Percentiles rank a stretch among this genome's conserved stretches.
Conservation (phyloP, 2,329 filamentous ascomycete genomes). For the Neoarthrinium moseri region DNA sequence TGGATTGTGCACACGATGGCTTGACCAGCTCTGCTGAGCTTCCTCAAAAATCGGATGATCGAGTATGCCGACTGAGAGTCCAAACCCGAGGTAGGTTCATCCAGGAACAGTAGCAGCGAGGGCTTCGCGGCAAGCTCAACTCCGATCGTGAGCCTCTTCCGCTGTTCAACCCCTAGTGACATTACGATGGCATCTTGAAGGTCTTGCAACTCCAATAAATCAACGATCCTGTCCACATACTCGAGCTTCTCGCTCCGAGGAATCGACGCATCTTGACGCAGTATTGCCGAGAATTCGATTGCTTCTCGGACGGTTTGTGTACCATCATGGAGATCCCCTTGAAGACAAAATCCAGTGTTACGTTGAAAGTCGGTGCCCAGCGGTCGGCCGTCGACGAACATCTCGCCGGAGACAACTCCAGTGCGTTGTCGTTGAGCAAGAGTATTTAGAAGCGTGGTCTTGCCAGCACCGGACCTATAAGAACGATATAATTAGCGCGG, state of each 20-base stretch:
- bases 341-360: conserved; percentile 69
- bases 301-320: conserved; percentile 67
- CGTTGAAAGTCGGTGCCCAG: conserved; percentile 76
- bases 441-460: conserved; percentile 36
- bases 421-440: conserved; percentile 35
- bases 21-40: conserved; percentile 60
- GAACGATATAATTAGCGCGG: too few species aligned
- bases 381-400: conserved; percentile 71
- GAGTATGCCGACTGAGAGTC: conserved; percentile 59
- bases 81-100: conserved; percentile 60
- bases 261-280: conserved; percentile 61
- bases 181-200: conserved; percentile 67
- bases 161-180: conserved; percentile 56
- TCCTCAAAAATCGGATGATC: conserved; percentile 60
- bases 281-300: conserved; percentile 62
- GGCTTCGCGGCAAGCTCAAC: conserved; percentile 57
- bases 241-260: conserved; percentile 61
- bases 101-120: conserved; percentile 61
- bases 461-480: conserved; percentile 37
- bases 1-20: conserved; percentile 67
- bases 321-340: conserved; percentile 66
- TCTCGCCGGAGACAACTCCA: conserved; percentile 67
- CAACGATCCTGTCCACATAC: conserved; percentile 68
- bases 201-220: conserved; percentile 64
- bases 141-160: conserved; percentile 55